Evolutionary conservation across 805 yeast genomes (phyloP).

Genomic region (Wickerhamiella azyma): DNA sequence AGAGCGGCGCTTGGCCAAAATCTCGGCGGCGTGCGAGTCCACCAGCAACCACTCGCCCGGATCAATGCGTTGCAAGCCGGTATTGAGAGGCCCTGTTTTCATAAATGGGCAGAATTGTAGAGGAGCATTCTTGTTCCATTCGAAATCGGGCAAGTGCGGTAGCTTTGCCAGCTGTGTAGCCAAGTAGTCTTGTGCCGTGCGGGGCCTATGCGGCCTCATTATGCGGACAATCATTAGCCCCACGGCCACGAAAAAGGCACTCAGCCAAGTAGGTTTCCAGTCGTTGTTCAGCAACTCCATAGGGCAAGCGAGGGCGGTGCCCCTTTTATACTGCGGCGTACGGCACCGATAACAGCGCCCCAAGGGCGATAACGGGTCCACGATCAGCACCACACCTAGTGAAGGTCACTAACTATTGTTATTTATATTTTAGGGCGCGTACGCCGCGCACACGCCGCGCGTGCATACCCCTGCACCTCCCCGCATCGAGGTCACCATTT

Average conservation of each 20-base stretch:
- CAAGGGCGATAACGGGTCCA: background rate
- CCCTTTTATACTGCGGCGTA: background rate
- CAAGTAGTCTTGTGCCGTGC: background rate
- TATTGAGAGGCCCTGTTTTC: background rate
- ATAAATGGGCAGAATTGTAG: background rate
- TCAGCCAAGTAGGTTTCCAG: background rate
- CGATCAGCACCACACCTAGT: background rate
- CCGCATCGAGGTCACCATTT: too few species aligned
- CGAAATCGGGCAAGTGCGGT: background rate
- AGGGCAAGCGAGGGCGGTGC: background rate
- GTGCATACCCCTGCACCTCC: conserved; percentile 11
- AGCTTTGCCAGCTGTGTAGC: background rate
- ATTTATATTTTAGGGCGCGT: background rate
- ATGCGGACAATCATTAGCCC: background rate
- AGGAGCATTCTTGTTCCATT: background rate
- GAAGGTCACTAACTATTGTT: background rate
- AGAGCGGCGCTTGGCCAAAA: background rate
- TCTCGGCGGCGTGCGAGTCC: background rate
- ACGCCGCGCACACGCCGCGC: background rate
- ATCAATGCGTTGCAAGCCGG: background rate
- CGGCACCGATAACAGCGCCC: background rate
- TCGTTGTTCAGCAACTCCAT: background rate
- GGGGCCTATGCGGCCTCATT: background rate
- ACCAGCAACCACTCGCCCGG: background rate
- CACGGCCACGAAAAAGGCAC: background rate